These are phyloP conservation scores for Trametes maxima DNA, from an alignment of 768 basidiomycete species.

Conservation along the genomic window DNA sequence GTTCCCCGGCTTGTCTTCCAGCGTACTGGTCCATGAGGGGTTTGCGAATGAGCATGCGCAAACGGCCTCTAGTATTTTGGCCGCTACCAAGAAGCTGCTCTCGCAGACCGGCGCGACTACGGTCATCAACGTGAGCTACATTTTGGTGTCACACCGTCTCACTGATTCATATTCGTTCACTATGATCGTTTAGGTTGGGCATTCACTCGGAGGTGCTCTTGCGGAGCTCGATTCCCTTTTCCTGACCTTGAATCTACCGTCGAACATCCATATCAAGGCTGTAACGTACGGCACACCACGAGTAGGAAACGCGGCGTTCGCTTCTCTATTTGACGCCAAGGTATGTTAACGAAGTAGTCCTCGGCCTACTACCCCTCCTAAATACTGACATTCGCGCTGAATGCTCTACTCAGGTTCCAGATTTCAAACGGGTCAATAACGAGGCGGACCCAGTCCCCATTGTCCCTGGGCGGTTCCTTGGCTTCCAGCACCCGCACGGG, in stretches of 20 bases:
- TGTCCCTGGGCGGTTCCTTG: conserved; percentile 52
- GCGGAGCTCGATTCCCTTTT: conserved; percentile 36
- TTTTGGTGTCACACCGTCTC: not conserved
- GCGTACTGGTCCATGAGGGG: conserved; percentile 53
- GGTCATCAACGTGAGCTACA: conserved; percentile 43
- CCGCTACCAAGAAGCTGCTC: conserved; percentile 46
- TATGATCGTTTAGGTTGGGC: conserved; percentile 30
- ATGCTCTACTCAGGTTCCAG: conserved; percentile 23
- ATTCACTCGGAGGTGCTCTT: conserved; percentile 37
- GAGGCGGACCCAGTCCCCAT: conserved; percentile 54
- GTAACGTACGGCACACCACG: conserved; percentile 55
- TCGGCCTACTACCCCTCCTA: conserved; percentile 18
- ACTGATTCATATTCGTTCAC: not conserved
- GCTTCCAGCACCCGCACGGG: conserved; percentile 53
- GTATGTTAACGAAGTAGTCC: conserved; percentile 26
- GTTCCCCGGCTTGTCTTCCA: conserved; percentile 55
- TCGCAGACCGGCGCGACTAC: conserved; percentile 38
- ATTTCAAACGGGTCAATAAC: conserved; percentile 36
- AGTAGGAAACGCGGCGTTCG: conserved; percentile 49
- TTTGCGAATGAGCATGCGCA: conserved; percentile 54
- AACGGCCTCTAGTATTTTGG: conserved; percentile 48
- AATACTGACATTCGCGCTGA: conserved; percentile 32
- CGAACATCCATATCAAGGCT: conserved; percentile 39
- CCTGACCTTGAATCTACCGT: conserved; percentile 34
- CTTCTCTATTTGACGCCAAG: conserved; percentile 45